Conservation (phyloP, 331 rosid species). For the Malus hybrid region DNA sequence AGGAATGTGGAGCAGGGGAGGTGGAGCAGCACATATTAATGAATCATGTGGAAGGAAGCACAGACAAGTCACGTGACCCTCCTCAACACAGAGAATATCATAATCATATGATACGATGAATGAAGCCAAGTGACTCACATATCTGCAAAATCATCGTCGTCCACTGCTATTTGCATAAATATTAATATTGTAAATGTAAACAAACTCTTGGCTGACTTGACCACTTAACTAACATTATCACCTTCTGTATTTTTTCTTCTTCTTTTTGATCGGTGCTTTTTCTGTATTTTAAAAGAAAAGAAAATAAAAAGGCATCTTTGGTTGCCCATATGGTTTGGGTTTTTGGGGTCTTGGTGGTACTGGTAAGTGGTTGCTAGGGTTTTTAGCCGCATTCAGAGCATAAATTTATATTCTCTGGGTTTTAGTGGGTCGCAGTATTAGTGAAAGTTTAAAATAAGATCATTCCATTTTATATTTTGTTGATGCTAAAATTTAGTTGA, state of each 20-base stretch:
- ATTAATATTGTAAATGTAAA: no score
- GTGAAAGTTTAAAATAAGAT: neutral
- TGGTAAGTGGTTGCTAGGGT: neutral
- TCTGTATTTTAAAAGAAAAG: neutral
- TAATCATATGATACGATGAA: no score
- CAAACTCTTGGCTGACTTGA: no score
- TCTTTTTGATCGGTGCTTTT: no score
- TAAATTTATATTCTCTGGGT: neutral
- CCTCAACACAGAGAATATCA: neutral
- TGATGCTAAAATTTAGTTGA: neutral
- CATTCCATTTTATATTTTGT: neutral
- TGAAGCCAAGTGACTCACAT: neutral
- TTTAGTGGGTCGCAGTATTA: constrained; percentile 6
- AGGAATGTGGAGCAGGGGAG: neutral
- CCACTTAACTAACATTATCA: no score
- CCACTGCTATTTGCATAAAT: no score
- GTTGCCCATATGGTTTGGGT: neutral
- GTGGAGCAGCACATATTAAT: neutral
- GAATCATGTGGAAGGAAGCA: neutral
- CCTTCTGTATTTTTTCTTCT: no score
- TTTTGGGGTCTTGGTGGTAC: neutral
- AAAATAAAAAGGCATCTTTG: neutral
- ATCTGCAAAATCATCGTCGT: neutral
- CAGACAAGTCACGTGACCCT: constrained; percentile 18
- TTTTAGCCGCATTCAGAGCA: neutral